Base-by-base conservation (phyloP, 2,329 filamentous ascomycete species). In the Drechslerella dactyloides region DNA sequence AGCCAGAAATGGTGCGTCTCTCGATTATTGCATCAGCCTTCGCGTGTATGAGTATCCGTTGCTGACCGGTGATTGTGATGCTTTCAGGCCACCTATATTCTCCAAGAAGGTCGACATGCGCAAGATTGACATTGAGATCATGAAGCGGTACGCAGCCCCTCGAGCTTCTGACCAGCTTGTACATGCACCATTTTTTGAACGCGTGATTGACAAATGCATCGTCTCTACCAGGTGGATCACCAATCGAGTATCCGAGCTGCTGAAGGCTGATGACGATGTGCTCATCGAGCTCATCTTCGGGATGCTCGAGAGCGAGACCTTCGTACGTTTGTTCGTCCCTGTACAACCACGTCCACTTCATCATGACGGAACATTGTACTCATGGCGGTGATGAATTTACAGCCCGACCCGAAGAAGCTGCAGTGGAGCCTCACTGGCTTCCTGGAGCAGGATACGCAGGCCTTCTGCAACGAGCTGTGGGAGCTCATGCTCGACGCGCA, bases 361-460 rank as follows among this genome's bases (percentile, higher is more conserved):
- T 17, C n/a, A n/a, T n/a, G n/a, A n/a, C n/a, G n/a, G n/a, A n/a
- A n/a, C n/a, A n/a, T n/a, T n/a, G n/a, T n/a, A n/a, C n/a, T n/a
- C n/a, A n/a, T n/a, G n/a, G n/a, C n/a, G n/a, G n/a, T 13, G 30
- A 30, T 27, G 52, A 33, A 58, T 44, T n/a, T n/a, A 46, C 78
- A 97, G 93, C 94, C 93, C 74, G 91, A 97, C 79, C 94, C 97
- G 80, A 99, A 97, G 81, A 87, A 89, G 51, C 85, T 97, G 62
- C 94, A 99, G 79, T 96, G 97, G 76, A 90, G 96, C 77, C 87
- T 99, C 74, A 94, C 91, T 0, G 94, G 93, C 1, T 99, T 99
- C 77, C 86, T 99, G 75, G 93, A 96, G 77, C 93, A 96, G 79
- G 91, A 97, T 75, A 94, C 92, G 0, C 84, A 91, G 1, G 81